Evolutionary conservation across 176 grass and related monocot genomes (phyloP), one percentile per base, ranked within the genome.

Genomic region (Carex cristatella): DNA sequence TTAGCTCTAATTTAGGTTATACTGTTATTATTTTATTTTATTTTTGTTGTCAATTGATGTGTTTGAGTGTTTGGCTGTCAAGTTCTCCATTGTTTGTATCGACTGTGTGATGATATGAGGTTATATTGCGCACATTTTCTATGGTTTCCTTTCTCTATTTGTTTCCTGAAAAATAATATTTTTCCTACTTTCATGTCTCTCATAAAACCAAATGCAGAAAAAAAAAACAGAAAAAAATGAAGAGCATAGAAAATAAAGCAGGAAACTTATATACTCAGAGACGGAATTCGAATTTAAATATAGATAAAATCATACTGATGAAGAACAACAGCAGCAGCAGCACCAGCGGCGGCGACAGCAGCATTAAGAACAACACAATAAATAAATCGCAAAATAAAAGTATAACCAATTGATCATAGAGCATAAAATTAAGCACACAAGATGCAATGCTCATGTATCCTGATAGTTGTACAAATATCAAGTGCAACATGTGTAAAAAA

Each of bases 1-100:
- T 58, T 33, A 79, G 51, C 14, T 33, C 51, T 57, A 57, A 13
- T 57, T 56, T 79, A 79, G 74, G 53, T 56, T 56, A 30, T 79
- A 79, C 48, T 54, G 30, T 31, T 38, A 53, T 76, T 76, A 51
- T 76, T 13, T 54, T 57, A 79, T 58, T 79, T 79, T 33, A 8
- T 58, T 78, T 71, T 46, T 8, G 14, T 58, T 79, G 74, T 79
- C 58, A 79, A 57, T 79, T 53, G 38, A 79, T 35, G 53, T 79
- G 28, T n/a, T n/a, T 79, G 13, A 35, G 57, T 78, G 53, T 79
- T 57, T 79, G 27, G 12, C 28, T 79, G 27, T 33, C 53, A 32
- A 57, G 28, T 79, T 74, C 32, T 35, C 0, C 53, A 57, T 79
- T 58, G 48, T 77, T 33, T 79, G 53, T 58, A 79, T 77, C 19